These are phyloP conservation scores for Chytriomyces sp. DNA, from an alignment of 192 early-diverging fungal species.

Conservation along the genomic window DNA sequence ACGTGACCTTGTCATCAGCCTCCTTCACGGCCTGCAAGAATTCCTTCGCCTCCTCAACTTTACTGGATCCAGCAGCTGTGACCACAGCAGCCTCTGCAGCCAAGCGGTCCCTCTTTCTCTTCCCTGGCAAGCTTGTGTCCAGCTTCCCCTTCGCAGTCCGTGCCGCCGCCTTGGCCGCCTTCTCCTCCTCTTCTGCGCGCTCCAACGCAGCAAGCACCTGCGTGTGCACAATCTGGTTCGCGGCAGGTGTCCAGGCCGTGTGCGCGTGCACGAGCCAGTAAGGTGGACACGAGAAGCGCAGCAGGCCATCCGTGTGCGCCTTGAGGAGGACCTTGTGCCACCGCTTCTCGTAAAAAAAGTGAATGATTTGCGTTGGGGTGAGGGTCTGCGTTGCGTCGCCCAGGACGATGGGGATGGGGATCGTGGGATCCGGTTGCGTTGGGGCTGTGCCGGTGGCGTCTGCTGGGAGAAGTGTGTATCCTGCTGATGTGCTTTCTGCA, in stretches of 20 bases:
- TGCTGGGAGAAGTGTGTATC: no score
- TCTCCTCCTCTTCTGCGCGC: background rate
- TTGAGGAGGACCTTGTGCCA: background rate
- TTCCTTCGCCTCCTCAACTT: no score
- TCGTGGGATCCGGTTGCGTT: background rate
- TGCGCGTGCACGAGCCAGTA: slow-evolving; percentile 18
- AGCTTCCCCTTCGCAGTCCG: slow-evolving; percentile 1
- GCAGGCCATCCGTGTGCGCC: background rate
- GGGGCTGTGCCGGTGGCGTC: background rate
- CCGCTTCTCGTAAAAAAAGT: slow-evolving; percentile 5
- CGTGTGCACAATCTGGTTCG: slow-evolving; percentile 22
- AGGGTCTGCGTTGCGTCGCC: background rate
- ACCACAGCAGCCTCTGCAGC: background rate
- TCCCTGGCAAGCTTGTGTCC: slow-evolving; percentile 30
- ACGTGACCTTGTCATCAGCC: no score
- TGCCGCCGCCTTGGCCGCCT: background rate
- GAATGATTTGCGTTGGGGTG: slow-evolving; percentile 14
- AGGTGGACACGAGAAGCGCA: background rate
- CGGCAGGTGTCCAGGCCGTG: background rate
- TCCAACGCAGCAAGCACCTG: background rate
- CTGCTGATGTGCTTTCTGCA: no score
- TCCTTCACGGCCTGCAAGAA: no score
- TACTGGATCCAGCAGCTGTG: background rate
- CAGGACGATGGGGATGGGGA: background rate
- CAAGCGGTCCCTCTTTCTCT: background rate